Evolutionary conservation across 345 rosid genomes (phyloP).

Genomic region (Syzygium aromaticum): DNA sequence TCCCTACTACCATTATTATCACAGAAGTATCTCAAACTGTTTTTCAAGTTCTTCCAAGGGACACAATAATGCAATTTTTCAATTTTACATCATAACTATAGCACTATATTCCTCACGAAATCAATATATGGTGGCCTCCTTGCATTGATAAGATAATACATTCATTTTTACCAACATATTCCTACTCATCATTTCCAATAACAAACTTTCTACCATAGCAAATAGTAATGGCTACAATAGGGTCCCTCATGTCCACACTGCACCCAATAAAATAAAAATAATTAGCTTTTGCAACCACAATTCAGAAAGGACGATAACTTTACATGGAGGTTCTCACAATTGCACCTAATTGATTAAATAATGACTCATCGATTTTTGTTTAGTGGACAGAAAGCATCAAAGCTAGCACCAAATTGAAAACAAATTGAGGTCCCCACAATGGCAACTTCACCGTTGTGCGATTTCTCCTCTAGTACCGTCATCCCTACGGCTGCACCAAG

Average conservation of each 20-base stretch:
- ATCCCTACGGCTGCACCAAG: too few species aligned
- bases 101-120: not conserved
- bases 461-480: too few species aligned
- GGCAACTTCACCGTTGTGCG: too few species aligned
- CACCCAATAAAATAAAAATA: not conserved
- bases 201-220: not conserved
- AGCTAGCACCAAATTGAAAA: too few species aligned
- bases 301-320: not conserved
- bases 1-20: not conserved
- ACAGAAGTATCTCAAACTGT: not conserved
- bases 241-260: not conserved
- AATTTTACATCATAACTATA: not conserved
- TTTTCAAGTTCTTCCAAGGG: not conserved
- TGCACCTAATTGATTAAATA: too few species aligned
- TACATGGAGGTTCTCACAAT: not conserved
- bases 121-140: not conserved
- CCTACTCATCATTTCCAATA: not conserved
- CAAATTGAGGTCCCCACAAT: too few species aligned
- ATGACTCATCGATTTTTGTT: too few species aligned
- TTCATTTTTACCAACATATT: not conserved
- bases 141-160: not conserved
- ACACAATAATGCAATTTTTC: not conserved
- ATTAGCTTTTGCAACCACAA: not conserved
- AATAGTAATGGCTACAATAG: accelerated
- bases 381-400: too few species aligned